A percentile compares a stretch with the other conserved stretches of the same genome.
phyloP scores from a whole-genome alignment of 1,139 yeast species.

The Tardiomyces digboiensis region DNA sequence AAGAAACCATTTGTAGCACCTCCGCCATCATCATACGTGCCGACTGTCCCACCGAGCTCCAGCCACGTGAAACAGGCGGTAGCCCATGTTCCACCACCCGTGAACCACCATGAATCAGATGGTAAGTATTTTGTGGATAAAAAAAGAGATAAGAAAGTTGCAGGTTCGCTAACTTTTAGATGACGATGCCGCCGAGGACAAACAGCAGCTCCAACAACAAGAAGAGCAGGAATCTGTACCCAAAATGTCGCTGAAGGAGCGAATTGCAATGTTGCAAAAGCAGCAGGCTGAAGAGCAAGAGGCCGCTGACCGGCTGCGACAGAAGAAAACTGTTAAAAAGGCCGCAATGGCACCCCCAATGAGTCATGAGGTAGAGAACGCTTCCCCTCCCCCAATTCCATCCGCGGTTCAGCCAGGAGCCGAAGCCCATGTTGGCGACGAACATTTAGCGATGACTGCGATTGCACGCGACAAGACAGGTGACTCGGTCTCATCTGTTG shows the following conservation, averaged over 20 bases:
- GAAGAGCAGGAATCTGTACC: conserved; percentile 48
- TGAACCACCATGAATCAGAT: neutral
- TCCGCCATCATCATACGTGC: conserved; percentile 33
- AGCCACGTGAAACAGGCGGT: neutral
- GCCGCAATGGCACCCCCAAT: neutral
- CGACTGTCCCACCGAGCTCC: conserved; percentile 10
- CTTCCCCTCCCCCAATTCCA: neutral
- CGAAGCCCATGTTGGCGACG: neutral
- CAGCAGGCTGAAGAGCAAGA: conserved; percentile 78
- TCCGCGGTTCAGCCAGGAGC: neutral
- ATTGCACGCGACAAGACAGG: neutral
- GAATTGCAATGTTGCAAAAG: conserved; percentile 76
- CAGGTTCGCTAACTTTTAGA: no score
- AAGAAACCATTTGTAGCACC: conserved; percentile 32
- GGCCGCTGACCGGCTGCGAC: conserved; percentile 49
- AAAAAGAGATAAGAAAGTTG: no score
- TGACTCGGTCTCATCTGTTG: neutral
- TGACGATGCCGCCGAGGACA: neutral
- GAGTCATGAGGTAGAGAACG: neutral
- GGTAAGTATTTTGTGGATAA: neutral
- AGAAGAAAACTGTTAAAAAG: conserved; percentile 40
- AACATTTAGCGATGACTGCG: neutral
- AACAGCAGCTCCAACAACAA: neutral
- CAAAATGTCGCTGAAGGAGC: conserved; percentile 72
- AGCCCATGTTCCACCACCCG: neutral